Evolutionary conservation across 805 yeast genomes (phyloP), one percentile per base, ranked within the genome.

Genomic region (Cyberlindnera saturnus): DNA sequence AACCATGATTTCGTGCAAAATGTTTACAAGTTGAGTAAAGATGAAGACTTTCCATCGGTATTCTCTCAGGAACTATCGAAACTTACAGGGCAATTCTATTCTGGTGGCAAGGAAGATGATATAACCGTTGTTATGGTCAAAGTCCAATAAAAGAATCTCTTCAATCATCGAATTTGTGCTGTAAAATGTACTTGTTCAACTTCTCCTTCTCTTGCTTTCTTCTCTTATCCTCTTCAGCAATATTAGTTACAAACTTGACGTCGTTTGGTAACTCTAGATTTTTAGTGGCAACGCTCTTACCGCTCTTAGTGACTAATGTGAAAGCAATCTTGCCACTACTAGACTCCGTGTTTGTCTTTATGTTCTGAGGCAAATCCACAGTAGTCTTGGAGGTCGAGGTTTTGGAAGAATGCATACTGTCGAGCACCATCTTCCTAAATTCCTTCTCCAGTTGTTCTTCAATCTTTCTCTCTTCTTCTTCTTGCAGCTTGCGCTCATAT

Each of bases 81-180:
- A 51, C 60, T 82, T 40, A 77, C 87, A 2, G 84, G 84, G 3
- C 83, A 80, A 56, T 68, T 71, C 35, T 85, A 86, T 57, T 70
- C 79, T 45, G 98, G 99, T 30, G 99, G 99, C 13, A 91, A 91
- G 66, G 95, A 89, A 37, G 99, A 91, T 65, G 99, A 91, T 63
- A 84, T 93, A 32, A 88, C 98, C 1, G 77, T 84, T 15, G 83
- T 90, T 2, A 72, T 86, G 56, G 80, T 88, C 36, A 74, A 77
- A 56, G 53, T 46, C 34, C 28, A 41, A 38, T 55, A 26, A 39
- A 16, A 8, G 18, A 20, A 34, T 9, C 13, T 30, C 37, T 18
- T 34, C 26, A 38, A n/a, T 39, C 41, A 20, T 65, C 69, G 47
- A 55, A 67, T 6, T 60, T 56, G 18, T 63, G 48, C 41, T 61